Conservation (phyloP, 2,329 filamentous ascomycete species). For the Cyclaneusma minus region DNA sequence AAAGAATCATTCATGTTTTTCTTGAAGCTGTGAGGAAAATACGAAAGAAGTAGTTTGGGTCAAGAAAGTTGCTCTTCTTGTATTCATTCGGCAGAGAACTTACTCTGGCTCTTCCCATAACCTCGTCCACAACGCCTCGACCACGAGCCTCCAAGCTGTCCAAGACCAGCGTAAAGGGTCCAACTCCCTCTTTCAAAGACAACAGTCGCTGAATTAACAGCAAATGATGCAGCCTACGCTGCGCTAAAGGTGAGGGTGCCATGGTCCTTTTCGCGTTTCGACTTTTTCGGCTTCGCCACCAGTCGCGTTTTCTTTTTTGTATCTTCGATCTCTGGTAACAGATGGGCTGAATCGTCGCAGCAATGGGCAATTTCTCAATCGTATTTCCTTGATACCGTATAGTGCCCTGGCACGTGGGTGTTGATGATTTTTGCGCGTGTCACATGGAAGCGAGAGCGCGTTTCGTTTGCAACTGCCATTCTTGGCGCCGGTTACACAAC, state of each 20-base stretch:
- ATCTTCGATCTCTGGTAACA: too few species aligned
- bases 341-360: too few species aligned
- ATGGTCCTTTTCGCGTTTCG: too few species aligned
- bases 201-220: constrained; percentile 72
- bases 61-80: background rate
- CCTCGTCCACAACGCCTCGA: constrained; percentile 53
- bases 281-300: too few species aligned
- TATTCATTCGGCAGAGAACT: constrained; percentile 1
- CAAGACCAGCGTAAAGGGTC: constrained; percentile 73
- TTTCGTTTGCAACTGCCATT: too few species aligned
- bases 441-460: too few species aligned
- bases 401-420: too few species aligned
- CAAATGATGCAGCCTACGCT: constrained; percentile 71
- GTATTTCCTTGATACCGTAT: too few species aligned
- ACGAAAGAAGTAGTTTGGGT: background rate
- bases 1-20: background rate
- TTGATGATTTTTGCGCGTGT: too few species aligned
- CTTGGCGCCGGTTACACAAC: too few species aligned
- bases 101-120: constrained; percentile 58
- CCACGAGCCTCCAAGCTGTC: constrained; percentile 76
- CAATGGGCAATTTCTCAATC: too few species aligned
- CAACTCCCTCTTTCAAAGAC: constrained; percentile 61
- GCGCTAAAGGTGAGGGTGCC: constrained; percentile 40
- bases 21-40: constrained; percentile 2
- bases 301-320: too few species aligned